Base-by-base conservation (phyloP, 495 filamentous ascomycete genomes). In the Paragyromitra xinjiangensis region DNA sequence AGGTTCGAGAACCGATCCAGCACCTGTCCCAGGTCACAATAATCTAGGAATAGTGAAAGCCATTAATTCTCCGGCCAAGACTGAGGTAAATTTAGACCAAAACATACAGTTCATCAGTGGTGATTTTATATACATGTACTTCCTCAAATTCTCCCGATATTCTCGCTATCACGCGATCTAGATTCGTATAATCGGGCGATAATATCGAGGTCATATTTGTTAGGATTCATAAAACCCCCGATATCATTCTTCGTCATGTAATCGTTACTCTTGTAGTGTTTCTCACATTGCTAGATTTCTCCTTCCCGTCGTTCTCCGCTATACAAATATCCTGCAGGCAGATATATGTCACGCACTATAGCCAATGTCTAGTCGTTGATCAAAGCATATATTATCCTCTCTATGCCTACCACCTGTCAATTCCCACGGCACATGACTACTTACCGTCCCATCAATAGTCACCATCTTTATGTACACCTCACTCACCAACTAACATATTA, bases 401-500 rank as follows among this genome's bases (percentile, higher is more conserved):
- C 44, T 48, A 12, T 34, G 29, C 29, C 2, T 51, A 51, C n/a
- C 48, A 51, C 6, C n/a, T 22, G 48, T 19, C 4, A 51, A 24
- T 59, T 58, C 6, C 50, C 6, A 69, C 42, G 45, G n/a, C n/a
- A 9, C 16, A 69, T 6, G 40, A 59, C n/a, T 37, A 59, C 50
- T 22, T 34, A 34, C 29, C 29, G 29, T 3, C 29, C 29, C 29
- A 59, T 29, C 3, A 14, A 16, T 39, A 37, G 19, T 26, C 26
- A 34, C 9, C 3, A 6, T 11, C 4, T 48, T 7, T n/a, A 37
- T 22, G 42, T 24, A 34, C 19, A 11, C 19, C 8, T 42, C 5
- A 39, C 29, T 19, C 34, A 7, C n/a, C 26, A 12, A 11, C n/a
- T 6, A 50, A 6, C 5, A 19, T 12, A 63, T 40, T 9, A 22